phyloP scores from a whole-genome alignment of 371 early-diverging fungal genomes.

The Mycotypha africana region DNA sequence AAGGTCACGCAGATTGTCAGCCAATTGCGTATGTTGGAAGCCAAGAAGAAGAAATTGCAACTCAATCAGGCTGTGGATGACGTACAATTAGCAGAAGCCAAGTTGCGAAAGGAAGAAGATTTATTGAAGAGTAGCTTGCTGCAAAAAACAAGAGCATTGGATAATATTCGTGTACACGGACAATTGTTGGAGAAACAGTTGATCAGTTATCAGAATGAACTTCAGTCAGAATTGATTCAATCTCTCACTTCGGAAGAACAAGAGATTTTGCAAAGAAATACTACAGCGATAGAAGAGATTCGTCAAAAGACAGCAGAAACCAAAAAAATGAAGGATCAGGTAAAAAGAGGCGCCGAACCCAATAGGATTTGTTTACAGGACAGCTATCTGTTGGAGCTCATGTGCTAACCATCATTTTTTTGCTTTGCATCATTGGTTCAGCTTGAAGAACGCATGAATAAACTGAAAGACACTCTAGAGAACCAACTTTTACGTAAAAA shows the following conservation, averaged over 20 bases:
- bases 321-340: conserved; percentile 36
- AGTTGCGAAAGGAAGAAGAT: conserved; percentile 51
- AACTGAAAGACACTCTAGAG: conserved; percentile 67
- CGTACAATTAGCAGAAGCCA: conserved; percentile 40
- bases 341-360: too few relatives aligned
- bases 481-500: conserved; percentile 57
- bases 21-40: conserved; percentile 43
- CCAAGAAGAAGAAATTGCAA: conserved; percentile 41
- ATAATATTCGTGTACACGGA: conserved; percentile 30
- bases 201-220: conserved; percentile 49
- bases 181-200: conserved; percentile 53
- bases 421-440: conserved; percentile 11
- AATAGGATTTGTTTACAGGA: too few relatives aligned
- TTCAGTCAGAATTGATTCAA: conserved; percentile 45
- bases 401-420: too few relatives aligned
- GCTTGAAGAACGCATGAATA: conserved; percentile 63
- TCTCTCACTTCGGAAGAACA: conserved; percentile 56
- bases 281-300: conserved; percentile 48
- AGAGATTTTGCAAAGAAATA: conserved; percentile 40
- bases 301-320: conserved; percentile 37
- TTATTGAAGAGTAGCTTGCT: conserved; percentile 38
- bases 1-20: conserved; percentile 57
- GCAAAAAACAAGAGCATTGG: conserved; percentile 32
- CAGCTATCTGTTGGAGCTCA: neutral
- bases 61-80: conserved; percentile 49